These are phyloP conservation scores for Kalaharituber pfeilii DNA, from an alignment of 2,329 filamentous ascomycete genomes.

Conservation along the genomic window DNA sequence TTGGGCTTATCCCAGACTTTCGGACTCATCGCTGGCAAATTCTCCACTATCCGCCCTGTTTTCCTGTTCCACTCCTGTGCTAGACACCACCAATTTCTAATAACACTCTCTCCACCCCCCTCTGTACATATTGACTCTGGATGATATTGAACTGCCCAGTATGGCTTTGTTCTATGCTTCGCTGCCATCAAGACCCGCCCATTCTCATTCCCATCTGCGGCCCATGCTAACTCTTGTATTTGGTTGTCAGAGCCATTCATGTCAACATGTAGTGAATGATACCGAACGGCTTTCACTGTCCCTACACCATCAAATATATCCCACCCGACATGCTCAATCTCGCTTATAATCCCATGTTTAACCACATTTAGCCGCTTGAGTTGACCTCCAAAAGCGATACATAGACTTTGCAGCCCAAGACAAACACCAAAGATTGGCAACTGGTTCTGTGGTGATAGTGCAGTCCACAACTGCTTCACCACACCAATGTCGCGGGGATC, in stretches of 20 bases:
- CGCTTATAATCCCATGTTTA: constrained; percentile 63
- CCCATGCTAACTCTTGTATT: constrained; percentile 25
- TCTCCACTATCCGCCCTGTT: constrained; percentile 6
- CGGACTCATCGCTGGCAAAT: not conserved
- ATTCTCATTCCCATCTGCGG: constrained; percentile 29
- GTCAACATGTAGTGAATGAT: constrained; percentile 27
- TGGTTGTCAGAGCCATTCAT: constrained; percentile 18
- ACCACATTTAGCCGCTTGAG: constrained; percentile 53
- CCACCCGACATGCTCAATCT: constrained; percentile 40
- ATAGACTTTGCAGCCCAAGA: constrained; percentile 72
- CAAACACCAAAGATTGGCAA: constrained; percentile 78
- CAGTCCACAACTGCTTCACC: constrained; percentile 56
- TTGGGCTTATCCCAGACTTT: constrained; percentile 6
- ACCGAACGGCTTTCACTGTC: constrained; percentile 25
- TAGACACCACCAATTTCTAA: constrained; percentile 58
- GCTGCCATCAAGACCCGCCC: constrained; percentile 58
- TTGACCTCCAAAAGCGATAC: constrained; percentile 46
- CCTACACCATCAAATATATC: constrained; percentile 49
- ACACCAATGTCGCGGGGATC: constrained; percentile 62
- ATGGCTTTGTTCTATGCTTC: constrained; percentile 48
- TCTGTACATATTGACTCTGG: constrained; percentile 79
- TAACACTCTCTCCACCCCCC: constrained; percentile 42
- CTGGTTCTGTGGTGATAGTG: constrained; percentile 37
- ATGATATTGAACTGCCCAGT: constrained; percentile 82
- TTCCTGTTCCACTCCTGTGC: constrained; percentile 45